Base-by-base conservation (phyloP, 2,329 filamentous ascomycete genomes). In the Septoria linicola region DNA sequence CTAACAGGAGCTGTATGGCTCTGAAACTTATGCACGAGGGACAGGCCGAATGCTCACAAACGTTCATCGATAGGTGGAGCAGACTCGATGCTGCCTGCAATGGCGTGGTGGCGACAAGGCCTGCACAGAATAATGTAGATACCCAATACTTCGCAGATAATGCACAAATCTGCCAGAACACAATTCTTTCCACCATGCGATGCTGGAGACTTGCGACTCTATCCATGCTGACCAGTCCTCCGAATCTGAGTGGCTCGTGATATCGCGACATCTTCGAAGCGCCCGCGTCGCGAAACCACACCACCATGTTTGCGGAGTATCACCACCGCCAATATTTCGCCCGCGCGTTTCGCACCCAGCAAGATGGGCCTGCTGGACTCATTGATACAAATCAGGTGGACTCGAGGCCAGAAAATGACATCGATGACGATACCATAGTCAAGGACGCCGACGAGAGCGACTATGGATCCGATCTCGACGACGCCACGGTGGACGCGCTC, bases 401-500 rank as follows among this genome's bases (percentile, higher is more conserved):
- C 36, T 34, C 16, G 21, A 14, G 31, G 13, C 36, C 34, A 2
- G 35, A 37, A 14, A 36, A 40, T 8, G 20, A 32, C 25, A 43
- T 32, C 32, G 51, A 56, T 45, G 56, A 52, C 53, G 48, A 43
- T 32, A 50, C 44, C 25, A 34, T 53, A 43, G 45, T 50, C 14
- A 20, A 34, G 11, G 30, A 44, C 41, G 55, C 49, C 20, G 54
- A 58, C 14, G 62, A 72, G 40, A 83, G 79, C 66, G 81, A 84
- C 58, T 85, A 85, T 75, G 83, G 81, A 54, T 82, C 80, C 4
- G 82, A 86, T 54, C 76, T 85, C 58, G 80, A 83, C 69, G 76
- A 81, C 55, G 73, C 74, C 40, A 68, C 79, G 27, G 62, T 83
- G 48, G 73, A 74, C 60, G 70, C 74, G 32, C 65, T 84, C 23